These are phyloP conservation scores for Suhomyces sp. DNA, from an alignment of 805 yeast species.

Conservation along the genomic window DNA sequence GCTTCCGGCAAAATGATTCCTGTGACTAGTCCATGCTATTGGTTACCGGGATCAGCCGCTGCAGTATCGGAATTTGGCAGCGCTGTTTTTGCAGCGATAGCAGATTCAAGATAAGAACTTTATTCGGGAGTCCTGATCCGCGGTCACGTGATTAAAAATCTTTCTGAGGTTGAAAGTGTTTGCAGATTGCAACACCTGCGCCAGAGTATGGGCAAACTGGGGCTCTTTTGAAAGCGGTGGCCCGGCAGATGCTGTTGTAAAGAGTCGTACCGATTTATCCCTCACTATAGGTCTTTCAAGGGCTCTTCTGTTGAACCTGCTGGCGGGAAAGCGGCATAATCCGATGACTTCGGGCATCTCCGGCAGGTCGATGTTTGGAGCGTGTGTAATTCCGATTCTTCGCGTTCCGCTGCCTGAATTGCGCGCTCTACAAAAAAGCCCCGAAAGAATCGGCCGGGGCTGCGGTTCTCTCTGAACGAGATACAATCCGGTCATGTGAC, in stretches of 20 bases:
- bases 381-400: neutral
- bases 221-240: neutral
- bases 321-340: neutral
- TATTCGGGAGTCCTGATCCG: neutral
- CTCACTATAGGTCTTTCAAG: neutral
- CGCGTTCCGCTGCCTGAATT: neutral
- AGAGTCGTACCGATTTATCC: too few relatives aligned
- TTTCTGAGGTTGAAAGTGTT: neutral
- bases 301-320: neutral
- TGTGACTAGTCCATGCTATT: neutral
- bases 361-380: neutral
- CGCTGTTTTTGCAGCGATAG: neutral
- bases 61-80: neutral
- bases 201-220: neutral
- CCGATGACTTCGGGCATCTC: neutral
- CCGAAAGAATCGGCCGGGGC: neutral
- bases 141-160: neutral
- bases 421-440: neutral
- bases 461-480: too few relatives aligned
- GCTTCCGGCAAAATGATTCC: neutral
- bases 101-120: neutral
- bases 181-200: neutral
- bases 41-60: neutral
- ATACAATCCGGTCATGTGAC: too few relatives aligned
- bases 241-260: neutral